Percentiles rank a stretch among this genome's conserved stretches.
Evolutionary conservation across 2,329 filamentous ascomycete genomes (phyloP).

Genomic region (Colletotrichum echinochloae): DNA sequence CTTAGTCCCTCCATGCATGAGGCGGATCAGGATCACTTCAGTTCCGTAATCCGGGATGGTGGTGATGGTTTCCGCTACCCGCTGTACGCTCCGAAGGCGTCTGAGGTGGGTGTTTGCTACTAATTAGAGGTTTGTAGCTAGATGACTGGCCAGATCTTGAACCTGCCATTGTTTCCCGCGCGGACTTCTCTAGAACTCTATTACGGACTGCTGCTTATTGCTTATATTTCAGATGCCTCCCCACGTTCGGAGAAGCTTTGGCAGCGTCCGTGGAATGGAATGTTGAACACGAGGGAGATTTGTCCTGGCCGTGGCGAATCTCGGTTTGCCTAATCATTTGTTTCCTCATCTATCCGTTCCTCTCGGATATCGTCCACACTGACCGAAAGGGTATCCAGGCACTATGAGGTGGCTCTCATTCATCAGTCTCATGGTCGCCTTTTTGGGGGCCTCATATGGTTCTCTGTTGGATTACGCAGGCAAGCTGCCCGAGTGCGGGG

Average conservation of each 20-base stretch:
- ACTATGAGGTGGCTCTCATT: slow-evolving; percentile 38
- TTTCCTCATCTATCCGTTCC: background rate
- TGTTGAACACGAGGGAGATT: background rate
- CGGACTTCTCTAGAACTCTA: background rate
- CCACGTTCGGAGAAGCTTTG: background rate
- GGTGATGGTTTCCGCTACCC: background rate
- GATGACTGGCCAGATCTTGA: slow-evolving; percentile 14
- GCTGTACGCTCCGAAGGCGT: background rate
- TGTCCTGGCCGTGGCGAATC: background rate
- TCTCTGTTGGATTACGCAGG: slow-evolving; percentile 39
- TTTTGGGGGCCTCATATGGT: slow-evolving; percentile 30
- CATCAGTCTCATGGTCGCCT: slow-evolving; percentile 34
- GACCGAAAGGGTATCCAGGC: background rate
- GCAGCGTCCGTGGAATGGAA: slow-evolving; percentile 20
- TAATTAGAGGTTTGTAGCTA: background rate
- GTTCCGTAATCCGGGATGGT: background rate
- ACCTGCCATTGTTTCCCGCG: slow-evolving; percentile 4
- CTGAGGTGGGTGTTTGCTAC: background rate
- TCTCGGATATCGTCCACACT: background rate
- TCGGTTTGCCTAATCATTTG: background rate
- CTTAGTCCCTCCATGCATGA: slow-evolving; percentile 2
- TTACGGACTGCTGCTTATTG: background rate
- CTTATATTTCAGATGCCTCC: slow-evolving; percentile 27
- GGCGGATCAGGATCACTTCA: background rate
- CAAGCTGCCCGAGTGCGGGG: slow-evolving; percentile 43